phyloP scores from a whole-genome alignment of 176 grass and related monocot species.

The Pontederia paniculata region DNA sequence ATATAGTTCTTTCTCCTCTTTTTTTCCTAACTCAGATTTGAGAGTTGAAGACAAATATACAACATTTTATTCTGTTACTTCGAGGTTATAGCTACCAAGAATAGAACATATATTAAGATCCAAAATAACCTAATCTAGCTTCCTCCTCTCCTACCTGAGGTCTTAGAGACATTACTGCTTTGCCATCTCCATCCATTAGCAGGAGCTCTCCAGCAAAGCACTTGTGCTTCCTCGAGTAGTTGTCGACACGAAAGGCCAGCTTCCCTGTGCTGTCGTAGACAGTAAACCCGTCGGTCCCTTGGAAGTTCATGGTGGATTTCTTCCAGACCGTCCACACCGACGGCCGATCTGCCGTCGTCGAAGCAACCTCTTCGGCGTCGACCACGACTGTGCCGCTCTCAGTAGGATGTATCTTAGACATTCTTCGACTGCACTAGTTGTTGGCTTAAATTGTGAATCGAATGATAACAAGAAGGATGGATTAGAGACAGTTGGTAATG shows the following conservation, averaged over 20 bases:
- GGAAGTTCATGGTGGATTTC: conserved; percentile 87
- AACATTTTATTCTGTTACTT: no score
- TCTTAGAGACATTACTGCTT: conserved; percentile 35
- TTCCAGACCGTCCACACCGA: conserved; percentile 86
- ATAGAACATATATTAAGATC: no score
- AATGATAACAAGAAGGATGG: no score
- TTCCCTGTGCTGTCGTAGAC: conserved; percentile 53
- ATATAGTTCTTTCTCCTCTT: no score
- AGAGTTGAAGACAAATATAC: no score
- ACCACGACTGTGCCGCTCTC: no score
- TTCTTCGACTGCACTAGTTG: no score
- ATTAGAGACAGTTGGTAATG: no score
- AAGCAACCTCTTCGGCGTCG: neutral
- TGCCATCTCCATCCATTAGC: conserved; percentile 67
- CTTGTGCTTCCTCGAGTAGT: conserved; percentile 57
- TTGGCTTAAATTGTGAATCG: no score
- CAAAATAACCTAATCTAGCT: no score
- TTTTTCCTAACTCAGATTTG: no score
- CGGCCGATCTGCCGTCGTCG: conserved; percentile 4
- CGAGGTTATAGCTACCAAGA: no score
- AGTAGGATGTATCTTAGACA: conserved; percentile 11
- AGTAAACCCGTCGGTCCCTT: conserved; percentile 82
- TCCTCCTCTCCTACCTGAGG: conserved; percentile 39
- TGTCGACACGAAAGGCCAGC: conserved; percentile 75
- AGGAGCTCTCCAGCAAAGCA: conserved; percentile 53